Base-by-base conservation (phyloP, 192 early-diverging fungal genomes). In the Gamsiella multidivaricata region DNA sequence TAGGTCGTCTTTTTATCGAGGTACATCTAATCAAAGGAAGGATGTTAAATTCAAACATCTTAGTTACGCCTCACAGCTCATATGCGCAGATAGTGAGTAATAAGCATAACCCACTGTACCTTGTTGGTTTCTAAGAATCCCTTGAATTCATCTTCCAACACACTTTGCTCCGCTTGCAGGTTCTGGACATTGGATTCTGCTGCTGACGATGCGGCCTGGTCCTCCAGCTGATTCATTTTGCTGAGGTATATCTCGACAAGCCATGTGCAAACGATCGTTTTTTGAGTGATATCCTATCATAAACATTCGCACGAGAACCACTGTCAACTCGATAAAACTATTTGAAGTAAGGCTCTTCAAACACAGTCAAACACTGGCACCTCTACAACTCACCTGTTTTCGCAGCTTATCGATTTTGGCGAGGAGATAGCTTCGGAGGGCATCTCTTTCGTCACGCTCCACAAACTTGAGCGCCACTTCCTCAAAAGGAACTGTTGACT, bases 381-480 rank as follows among this genome's bases (percentile, higher is more conserved):
- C n/a, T n/a, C n/a, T n/a, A 12, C 25, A 33, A 73, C 65, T 70
- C 78, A 94, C 94, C 46, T 79, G 79, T 49, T 85, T 85, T 39
- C 85, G 80, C 34, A 96, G 46, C 26, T 85, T 90, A 50, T 87
- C 87, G 26, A 97, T 75, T 70, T 94, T 96, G 49, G 88, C 84
- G 22, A 88, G 51, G 65, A 98, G 76, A 78, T 93, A 98, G 39
- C 88, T 84, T 66, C 91, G 87, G 15, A 99, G 80, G 10, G 94
- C 93, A 54, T 85, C 86, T 11, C 85, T 79, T 59, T 96, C 89
- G 32, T 92, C 88, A 5, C 84, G 83, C 6, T 87, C 87, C 34
- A 95, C 86, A 82, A 96, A 97, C 54, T 91, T 90, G 28, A 99
- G 83, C 18, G 88, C 90, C n/a, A 96, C 90, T 61, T 97, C 93